These are phyloP conservation scores for Chalciporus chontae DNA, from an alignment of 768 basidiomycete genomes.

Conservation along the genomic window DNA sequence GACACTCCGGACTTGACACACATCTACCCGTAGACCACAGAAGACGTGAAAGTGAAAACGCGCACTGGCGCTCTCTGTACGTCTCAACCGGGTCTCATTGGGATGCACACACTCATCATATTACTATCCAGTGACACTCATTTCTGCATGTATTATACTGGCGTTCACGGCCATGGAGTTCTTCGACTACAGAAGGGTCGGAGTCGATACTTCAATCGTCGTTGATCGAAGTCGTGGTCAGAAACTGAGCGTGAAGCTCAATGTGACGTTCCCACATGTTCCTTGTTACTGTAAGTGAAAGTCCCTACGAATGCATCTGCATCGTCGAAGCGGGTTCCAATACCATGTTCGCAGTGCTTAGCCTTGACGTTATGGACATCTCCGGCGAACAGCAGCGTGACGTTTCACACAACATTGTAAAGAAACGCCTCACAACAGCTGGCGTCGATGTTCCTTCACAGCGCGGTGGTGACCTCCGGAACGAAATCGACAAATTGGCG, in stretches of 20 bases:
- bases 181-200: slow-evolving; percentile 87
- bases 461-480: slow-evolving; percentile 63
- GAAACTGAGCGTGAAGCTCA: slow-evolving; percentile 86
- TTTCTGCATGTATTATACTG: slow-evolving; percentile 89
- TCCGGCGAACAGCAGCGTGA: slow-evolving; percentile 93
- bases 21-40: slow-evolving; percentile 69
- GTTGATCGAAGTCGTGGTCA: slow-evolving; percentile 96
- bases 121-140: slow-evolving; percentile 69
- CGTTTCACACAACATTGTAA: slow-evolving; percentile 83
- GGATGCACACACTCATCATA: slow-evolving; percentile 5
- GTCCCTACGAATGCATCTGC: not conserved
- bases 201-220: slow-evolving; percentile 85
- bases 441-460: slow-evolving; percentile 60
- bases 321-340: not conserved
- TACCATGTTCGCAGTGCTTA: slow-evolving; percentile 63
- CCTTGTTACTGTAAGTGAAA: slow-evolving; percentile 87
- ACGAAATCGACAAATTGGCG: slow-evolving; percentile 82
- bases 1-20: slow-evolving; percentile 7
- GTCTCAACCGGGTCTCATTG: slow-evolving; percentile 27
- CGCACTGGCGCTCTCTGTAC: slow-evolving; percentile 86
- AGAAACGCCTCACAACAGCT: slow-evolving; percentile 64
- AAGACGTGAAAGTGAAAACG: slow-evolving; percentile 99
- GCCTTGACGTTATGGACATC: slow-evolving; percentile 97
- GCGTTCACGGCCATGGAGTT: slow-evolving; percentile 92
- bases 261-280: slow-evolving; percentile 93